These are phyloP conservation scores for Thielaviopsis ethacetica DNA, from an alignment of 2,329 filamentous ascomycete species.

Conservation along the genomic window DNA sequence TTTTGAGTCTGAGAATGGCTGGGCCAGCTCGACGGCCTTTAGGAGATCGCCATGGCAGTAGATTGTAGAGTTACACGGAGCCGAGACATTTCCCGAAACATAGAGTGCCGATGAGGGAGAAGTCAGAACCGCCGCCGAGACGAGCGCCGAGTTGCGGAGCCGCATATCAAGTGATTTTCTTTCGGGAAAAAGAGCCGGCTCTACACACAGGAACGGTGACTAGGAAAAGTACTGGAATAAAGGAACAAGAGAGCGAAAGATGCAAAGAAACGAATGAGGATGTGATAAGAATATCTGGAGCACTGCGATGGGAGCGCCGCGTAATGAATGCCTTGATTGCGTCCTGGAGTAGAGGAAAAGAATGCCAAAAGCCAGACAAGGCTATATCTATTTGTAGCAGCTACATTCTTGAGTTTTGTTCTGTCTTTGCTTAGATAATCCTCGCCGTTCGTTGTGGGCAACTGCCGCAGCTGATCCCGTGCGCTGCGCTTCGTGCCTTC, in stretches of 20 bases:
- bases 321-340: background rate
- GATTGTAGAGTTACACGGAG: slow-evolving; percentile 50
- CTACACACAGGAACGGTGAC: background rate
- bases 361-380: background rate
- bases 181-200: background rate
- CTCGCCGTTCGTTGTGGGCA: background rate
- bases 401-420: background rate
- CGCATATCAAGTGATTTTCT: background rate
- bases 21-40: slow-evolving; percentile 43
- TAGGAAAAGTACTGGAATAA: background rate
- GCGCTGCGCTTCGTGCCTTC: background rate
- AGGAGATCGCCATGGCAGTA: slow-evolving; percentile 53
- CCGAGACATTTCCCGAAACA: slow-evolving; percentile 41
- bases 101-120: slow-evolving; percentile 28
- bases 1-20: slow-evolving; percentile 51
- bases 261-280: background rate
- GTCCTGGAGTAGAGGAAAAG: background rate
- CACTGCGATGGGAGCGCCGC: background rate
- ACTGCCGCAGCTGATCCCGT: background rate
- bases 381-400: background rate
- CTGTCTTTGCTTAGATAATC: background rate
- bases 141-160: background rate
- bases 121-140: slow-evolving; percentile 10
- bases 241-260: background rate
- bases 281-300: background rate